A percentile compares a stretch with the other conserved stretches of the same genome.
Evolutionary conservation across 352 stramenopile species (phyloP).

Genomic region (Blastocystis sp.): DNA sequence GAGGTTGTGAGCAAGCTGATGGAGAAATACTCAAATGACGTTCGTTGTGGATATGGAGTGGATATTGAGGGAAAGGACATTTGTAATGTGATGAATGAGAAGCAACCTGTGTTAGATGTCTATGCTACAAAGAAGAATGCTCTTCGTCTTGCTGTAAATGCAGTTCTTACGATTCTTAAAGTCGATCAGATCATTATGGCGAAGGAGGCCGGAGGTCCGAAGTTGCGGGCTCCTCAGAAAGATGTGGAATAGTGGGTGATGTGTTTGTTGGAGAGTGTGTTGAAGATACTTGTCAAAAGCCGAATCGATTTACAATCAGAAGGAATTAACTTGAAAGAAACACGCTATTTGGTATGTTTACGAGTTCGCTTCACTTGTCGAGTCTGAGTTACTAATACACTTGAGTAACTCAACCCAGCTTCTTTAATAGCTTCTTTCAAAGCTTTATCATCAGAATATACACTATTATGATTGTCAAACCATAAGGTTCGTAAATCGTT

Average conservation of each 20-base stretch:
- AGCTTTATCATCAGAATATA: neutral
- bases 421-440: constrained; percentile 25
- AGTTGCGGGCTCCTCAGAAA: constrained; percentile 70
- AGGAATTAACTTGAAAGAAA: too few relatives aligned
- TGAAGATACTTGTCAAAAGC: too few relatives aligned
- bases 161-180: constrained; percentile 91
- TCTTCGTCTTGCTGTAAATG: constrained; percentile 90
- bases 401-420: neutral
- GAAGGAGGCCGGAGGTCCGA: constrained; percentile 85
- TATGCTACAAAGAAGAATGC: constrained; percentile 89
- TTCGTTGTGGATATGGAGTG: constrained; percentile 81
- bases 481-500: constrained; percentile 48
- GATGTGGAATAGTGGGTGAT: constrained; percentile 48
- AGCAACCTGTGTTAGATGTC: constrained; percentile 88
- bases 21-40: constrained; percentile 80
- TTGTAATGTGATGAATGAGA: constrained; percentile 84
- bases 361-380: constrained; percentile 8
- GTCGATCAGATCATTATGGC: constrained; percentile 99
- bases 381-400: neutral
- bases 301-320: too few relatives aligned
- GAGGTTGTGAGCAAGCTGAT: constrained; percentile 85
- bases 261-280: constrained; percentile 8
- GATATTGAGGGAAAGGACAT: constrained; percentile 83
- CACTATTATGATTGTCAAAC: constrained; percentile 20
- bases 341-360: neutral